phyloP scores from a whole-genome alignment of 1,284 basidiomycete genomes.

The Volvariella volvacea region DNA sequence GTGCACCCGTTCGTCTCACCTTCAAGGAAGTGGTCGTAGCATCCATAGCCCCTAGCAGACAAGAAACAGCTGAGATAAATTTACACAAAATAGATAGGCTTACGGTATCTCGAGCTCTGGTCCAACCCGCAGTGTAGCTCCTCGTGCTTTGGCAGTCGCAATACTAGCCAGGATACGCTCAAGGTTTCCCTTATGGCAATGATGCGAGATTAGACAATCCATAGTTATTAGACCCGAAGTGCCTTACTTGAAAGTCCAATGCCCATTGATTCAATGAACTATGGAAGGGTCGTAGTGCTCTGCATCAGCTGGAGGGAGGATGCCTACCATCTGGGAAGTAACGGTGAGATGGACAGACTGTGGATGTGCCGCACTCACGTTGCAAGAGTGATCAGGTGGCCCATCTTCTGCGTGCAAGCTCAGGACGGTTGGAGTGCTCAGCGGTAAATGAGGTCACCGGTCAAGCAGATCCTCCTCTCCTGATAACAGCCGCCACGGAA shows the following conservation, averaged over 20 bases:
- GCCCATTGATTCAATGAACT: conserved; percentile 97
- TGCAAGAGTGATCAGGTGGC: conserved; percentile 77
- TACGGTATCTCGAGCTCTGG: conserved; percentile 98
- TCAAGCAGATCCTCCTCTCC: no score
- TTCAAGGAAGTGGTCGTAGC: conserved; percentile 90
- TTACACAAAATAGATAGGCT: conserved; percentile 19
- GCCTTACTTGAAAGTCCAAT: conserved; percentile 78
- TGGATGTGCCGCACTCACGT: conserved; percentile 37
- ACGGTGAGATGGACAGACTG: conserved; percentile 1
- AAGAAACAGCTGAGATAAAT: conserved; percentile 1
- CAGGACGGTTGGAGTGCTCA: no score
- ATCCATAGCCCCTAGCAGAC: conserved; percentile 77
- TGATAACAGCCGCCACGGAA: not conserved
- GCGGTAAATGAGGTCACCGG: no score
- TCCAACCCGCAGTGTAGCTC: conserved; percentile 93
- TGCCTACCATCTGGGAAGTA: conserved; percentile 13
- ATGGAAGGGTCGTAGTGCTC: not conserved
- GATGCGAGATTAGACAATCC: conserved; percentile 1
- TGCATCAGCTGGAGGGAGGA: not conserved
- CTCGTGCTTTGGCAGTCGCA: conserved; percentile 76
- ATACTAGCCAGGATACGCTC: conserved; percentile 91
- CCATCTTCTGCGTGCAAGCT: conserved; percentile 41
- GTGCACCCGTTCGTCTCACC: conserved; percentile 31
- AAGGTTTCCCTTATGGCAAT: conserved; percentile 78
- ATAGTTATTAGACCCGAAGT: not conserved